These are phyloP conservation scores for Chlamydomonas sp. DNA, from an alignment of 139 green algal genomes.

Conservation along the genomic window DNA sequence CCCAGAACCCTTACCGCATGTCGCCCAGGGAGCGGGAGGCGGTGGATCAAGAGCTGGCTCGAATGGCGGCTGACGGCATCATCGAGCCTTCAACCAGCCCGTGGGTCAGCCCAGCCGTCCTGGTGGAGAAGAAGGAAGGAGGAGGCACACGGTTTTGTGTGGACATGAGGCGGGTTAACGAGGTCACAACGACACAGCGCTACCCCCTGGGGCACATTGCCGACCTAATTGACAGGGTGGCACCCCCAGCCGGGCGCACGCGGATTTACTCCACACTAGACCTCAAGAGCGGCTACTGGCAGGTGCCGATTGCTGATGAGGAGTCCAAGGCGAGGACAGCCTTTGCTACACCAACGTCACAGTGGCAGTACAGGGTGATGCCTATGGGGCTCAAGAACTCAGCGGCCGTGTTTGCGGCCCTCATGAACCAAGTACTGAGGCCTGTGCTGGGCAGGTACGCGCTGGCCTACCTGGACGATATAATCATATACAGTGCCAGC, in stretches of 20 bases:
- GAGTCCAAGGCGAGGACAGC: not conserved
- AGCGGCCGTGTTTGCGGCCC: not conserved
- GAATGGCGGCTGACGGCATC: not conserved
- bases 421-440: not conserved
- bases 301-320: not conserved
- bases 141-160: not conserved
- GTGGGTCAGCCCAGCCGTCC: not conserved
- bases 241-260: not conserved
- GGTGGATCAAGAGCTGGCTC: not conserved
- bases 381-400: not conserved
- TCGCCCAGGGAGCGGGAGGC: not conserved
- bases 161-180: slow-evolving; percentile 1
- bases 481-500: not conserved
- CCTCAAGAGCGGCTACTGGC: not conserved
- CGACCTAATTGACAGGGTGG: not conserved
- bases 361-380: not conserved
- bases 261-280: not conserved
- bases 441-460: not conserved
- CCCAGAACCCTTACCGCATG: not conserved
- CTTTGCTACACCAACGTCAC: not conserved
- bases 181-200: not conserved
- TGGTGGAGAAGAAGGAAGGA: not conserved
- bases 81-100: slow-evolving; percentile 13
- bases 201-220: not conserved
- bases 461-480: not conserved